phyloP scores from a whole-genome alignment of 306 rosid species.

The Lathyrus sativus region DNA sequence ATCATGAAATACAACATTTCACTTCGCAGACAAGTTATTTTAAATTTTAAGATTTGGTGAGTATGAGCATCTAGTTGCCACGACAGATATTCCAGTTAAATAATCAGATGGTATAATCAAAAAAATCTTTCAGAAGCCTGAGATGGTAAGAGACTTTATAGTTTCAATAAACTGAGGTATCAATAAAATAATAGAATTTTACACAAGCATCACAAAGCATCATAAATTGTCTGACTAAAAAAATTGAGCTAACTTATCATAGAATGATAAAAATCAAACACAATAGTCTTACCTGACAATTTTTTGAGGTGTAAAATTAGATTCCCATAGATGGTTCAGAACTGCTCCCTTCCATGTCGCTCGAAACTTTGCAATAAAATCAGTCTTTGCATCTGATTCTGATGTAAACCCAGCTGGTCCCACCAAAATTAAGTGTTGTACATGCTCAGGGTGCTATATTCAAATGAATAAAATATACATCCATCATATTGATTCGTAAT shows the following conservation, averaged over 20 bases:
- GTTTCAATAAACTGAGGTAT: constrained; percentile 16
- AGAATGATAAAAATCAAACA: background rate
- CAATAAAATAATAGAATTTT: constrained; percentile 1
- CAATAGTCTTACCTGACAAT: constrained; percentile 57
- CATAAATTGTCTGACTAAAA: background rate
- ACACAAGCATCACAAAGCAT: constrained; percentile 13
- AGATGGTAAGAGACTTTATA: constrained; percentile 13
- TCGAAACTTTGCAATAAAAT: constrained; percentile 61
- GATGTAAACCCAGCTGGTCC: constrained; percentile 86
- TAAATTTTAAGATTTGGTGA: constrained; percentile 14
- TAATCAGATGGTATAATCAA: constrained; percentile 17
- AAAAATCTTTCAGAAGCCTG: constrained; percentile 16
- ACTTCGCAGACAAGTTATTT: constrained; percentile 15
- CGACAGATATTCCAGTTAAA: constrained; percentile 18
- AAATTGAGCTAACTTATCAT: background rate
- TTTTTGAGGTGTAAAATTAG: constrained; percentile 94
- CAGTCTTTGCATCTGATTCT: constrained; percentile 57
- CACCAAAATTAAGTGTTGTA: constrained; percentile 84
- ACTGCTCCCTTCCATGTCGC: constrained; percentile 94
- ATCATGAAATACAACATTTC: background rate
- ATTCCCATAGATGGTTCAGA: constrained; percentile 89
- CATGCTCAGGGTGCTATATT: constrained; percentile 81
- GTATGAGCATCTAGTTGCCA: background rate
- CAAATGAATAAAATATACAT: constrained; percentile 36
- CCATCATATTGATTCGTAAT: constrained; percentile 39